These are phyloP conservation scores for Tolypocladium inflatum DNA, from an alignment of 2,329 filamentous ascomycete genomes.

Conservation along the genomic window DNA sequence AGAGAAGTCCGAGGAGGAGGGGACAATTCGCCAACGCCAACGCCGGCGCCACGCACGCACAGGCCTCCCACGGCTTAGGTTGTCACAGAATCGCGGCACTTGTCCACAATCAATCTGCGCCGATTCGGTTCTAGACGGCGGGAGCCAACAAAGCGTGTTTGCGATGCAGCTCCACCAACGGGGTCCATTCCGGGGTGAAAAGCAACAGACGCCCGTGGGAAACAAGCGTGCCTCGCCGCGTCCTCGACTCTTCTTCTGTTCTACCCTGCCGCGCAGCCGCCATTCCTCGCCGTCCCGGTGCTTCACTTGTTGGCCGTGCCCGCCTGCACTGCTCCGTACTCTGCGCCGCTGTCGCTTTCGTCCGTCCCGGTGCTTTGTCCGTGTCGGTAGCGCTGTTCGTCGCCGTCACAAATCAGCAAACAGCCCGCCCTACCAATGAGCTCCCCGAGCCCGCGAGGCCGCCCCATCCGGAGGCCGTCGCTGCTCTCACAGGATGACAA, in stretches of 20 bases:
- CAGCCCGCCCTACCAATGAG: slow-evolving; percentile 11
- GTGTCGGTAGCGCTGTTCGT: not conserved
- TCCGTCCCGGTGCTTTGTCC: not conserved
- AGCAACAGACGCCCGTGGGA: not conserved
- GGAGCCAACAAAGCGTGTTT: not conserved
- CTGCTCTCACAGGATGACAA: slow-evolving; percentile 22
- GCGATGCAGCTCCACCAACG: not conserved
- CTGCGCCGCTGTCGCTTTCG: not conserved
- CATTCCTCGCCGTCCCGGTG: not conserved
- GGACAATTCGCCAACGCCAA: not conserved
- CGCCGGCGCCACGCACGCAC: not conserved
- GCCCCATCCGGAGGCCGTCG: slow-evolving; percentile 19
- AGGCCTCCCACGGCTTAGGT: not conserved
- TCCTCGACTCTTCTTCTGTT: not conserved
- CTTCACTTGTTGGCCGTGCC: not conserved
- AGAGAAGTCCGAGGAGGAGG: not conserved
- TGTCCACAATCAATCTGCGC: not conserved
- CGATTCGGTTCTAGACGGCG: not conserved
- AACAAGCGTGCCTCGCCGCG: not conserved
- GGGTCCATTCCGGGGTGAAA: not conserved
- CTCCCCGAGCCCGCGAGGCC: slow-evolving; percentile 17
- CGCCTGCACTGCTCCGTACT: not conserved
- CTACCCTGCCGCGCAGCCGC: not conserved
- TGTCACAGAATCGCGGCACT: not conserved
- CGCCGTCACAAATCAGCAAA: not conserved